These are phyloP conservation scores for Sedum album DNA, from an alignment of 164 flowering plant species.

Conservation along the genomic window DNA sequence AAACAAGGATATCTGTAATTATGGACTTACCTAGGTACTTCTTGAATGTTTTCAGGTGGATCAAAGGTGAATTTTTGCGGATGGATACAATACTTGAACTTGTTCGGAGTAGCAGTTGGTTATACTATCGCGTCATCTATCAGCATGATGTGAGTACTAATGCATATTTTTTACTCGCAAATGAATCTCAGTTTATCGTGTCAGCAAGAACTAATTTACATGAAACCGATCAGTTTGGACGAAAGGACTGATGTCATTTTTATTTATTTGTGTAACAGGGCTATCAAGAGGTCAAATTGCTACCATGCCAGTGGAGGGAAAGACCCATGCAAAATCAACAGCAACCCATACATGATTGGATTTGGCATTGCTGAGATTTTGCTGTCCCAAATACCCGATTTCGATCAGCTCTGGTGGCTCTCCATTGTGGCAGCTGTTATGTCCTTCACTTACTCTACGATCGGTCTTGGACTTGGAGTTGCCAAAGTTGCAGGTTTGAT, in stretches of 20 bases:
- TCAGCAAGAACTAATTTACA: neutral
- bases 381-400: conserved; percentile 39
- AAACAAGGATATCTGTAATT: neutral
- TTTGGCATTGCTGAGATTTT: conserved; percentile 35
- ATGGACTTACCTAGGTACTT: neutral
- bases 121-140: conserved; percentile 72
- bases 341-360: conserved; percentile 47
- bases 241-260: neutral
- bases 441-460: conserved; percentile 39
- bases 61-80: conserved; percentile 46
- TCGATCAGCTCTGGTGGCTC: conserved; percentile 43
- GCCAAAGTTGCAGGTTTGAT: conserved; percentile 30
- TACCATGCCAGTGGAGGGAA: conserved; percentile 35
- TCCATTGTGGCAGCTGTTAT: conserved; percentile 39
- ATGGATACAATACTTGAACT: conserved; percentile 49
- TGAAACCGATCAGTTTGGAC: too few relatives aligned
- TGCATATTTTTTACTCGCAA: neutral
- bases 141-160: conserved; percentile 53
- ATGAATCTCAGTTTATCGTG: neutral
- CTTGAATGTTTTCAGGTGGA: conserved; percentile 34
- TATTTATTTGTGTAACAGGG: conserved; percentile 26
- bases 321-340: conserved; percentile 32
- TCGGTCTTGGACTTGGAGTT: conserved; percentile 38
- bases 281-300: conserved; percentile 45
- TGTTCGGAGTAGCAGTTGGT: conserved; percentile 68